Conservation (phyloP, 2,329 filamentous ascomycete species). For the Aspergillus transmontanensis region DNA sequence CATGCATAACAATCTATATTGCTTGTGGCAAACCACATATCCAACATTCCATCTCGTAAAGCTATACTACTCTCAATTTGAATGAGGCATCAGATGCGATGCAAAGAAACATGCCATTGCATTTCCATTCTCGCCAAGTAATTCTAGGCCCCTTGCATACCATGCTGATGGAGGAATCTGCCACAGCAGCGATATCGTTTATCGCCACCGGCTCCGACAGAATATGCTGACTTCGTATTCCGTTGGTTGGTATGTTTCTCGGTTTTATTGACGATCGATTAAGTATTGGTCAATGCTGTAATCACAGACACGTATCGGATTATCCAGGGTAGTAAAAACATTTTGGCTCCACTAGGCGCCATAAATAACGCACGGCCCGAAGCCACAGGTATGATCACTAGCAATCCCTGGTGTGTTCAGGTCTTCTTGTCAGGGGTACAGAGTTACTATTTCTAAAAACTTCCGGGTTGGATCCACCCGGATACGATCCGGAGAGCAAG, state of each 20-base stretch:
- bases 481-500: not conserved
- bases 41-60: not conserved
- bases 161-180: not conserved
- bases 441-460: not conserved
- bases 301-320: too few species aligned
- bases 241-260: not conserved
- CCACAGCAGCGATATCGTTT: not conserved
- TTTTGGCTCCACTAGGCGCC: not conserved
- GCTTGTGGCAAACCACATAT: not conserved
- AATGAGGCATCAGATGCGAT: not conserved
- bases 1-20: not conserved
- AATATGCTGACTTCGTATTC: not conserved
- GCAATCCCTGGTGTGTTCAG: not conserved
- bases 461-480: not conserved
- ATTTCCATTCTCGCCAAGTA: not conserved
- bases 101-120: not conserved
- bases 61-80: not conserved
- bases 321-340: not conserved
- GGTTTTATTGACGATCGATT: not conserved
- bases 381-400: not conserved
- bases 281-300: not conserved
- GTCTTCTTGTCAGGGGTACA: not conserved
- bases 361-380: not conserved
- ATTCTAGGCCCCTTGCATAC: not conserved
- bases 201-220: not conserved